Base-by-base conservation (phyloP, 179 eudicot species). In the Beta corolliflora region DNA sequence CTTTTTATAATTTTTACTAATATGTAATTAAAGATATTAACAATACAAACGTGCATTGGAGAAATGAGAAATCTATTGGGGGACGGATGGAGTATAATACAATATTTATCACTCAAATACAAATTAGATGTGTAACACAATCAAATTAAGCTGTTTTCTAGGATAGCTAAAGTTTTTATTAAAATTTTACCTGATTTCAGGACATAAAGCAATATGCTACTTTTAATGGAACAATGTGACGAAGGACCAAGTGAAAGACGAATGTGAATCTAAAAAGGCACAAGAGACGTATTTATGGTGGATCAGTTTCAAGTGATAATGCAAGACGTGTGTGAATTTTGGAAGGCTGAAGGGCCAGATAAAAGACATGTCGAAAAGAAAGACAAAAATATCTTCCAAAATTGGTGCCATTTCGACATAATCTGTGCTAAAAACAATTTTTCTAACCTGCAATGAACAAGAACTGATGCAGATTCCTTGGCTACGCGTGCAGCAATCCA, bases 401-500 rank as follows among this genome's bases (percentile, higher is more conserved):
- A 54, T 14, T 36, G 11, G 10, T 56, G 14, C 44, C 70, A 71
- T 6, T 41, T 79, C 58, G 41, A 76, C 54, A 18, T 65, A 67
- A 31, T 55, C 10, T 13, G 23, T 68, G 53, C 31, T 18, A 44
- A 55, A 80, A 70, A 23, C 36, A 79, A 73, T 23, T 75, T 21
- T 55, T 52, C 84, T 66, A 53, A 97, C 99, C 98, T 97, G 94
- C 99, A 97, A 89, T 97, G 99, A 77, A 97, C 99, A 82, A 97
- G 98, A 81, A 97, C 98, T 68, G 99, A 92, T 29, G 99, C 97
- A 69, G 93, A 91, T 87, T 97, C 99, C 77, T 91, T 86, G 53
- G 89, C 95, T 85, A 97, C 85, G 75, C 97, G 98, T 73, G 97
- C 97, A 80, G 99, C 99, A 90, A 97, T 97, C 99, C 99, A 97